A percentile compares a stretch with the other conserved stretches of the same genome.
phyloP scores from a whole-genome alignment of 2,329 filamentous ascomycete species.

The Fusarium graminum region DNA sequence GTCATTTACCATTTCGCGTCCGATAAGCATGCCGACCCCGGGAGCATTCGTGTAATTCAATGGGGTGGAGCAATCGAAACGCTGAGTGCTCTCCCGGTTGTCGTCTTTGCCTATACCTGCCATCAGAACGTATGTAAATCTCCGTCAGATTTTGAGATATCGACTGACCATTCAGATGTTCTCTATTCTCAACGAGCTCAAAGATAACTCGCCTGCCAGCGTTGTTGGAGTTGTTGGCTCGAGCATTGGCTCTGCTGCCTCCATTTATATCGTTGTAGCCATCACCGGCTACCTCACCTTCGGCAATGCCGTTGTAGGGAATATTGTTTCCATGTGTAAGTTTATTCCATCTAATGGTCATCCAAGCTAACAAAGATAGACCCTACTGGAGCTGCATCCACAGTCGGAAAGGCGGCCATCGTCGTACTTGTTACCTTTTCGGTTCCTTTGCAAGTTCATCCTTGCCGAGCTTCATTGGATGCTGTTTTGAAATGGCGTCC shows the following conservation, averaged over 20 bases:
- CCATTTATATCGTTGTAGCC: slow-evolving; percentile 89
- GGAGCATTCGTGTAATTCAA: slow-evolving; percentile 78
- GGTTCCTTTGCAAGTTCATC: slow-evolving; percentile 94
- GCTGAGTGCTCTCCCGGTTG: slow-evolving; percentile 89
- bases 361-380: slow-evolving; percentile 50
- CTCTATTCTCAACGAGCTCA: slow-evolving; percentile 95
- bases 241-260: slow-evolving; percentile 90
- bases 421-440: slow-evolving; percentile 97
- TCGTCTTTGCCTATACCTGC: slow-evolving; percentile 99
- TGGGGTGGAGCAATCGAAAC: slow-evolving; percentile 85
- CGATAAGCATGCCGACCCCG: slow-evolving; percentile 80
- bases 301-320: slow-evolving; percentile 87
- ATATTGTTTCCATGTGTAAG: slow-evolving; percentile 94
- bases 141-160: neutral
- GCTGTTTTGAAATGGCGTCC: slow-evolving; percentile 95
- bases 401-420: slow-evolving; percentile 94
- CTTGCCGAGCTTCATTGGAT: slow-evolving; percentile 93
- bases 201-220: slow-evolving; percentile 80
- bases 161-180: slow-evolving; percentile 79
- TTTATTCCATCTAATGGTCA: slow-evolving; percentile 23
- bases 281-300: slow-evolving; percentile 97
- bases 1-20: slow-evolving; percentile 93
- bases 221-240: slow-evolving; percentile 83
- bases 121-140: slow-evolving; percentile 84
- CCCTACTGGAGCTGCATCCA: slow-evolving; percentile 74